Conservation (phyloP, 108 stramenopile genomes). For the Pseudonitzschia multiseries region DNA sequence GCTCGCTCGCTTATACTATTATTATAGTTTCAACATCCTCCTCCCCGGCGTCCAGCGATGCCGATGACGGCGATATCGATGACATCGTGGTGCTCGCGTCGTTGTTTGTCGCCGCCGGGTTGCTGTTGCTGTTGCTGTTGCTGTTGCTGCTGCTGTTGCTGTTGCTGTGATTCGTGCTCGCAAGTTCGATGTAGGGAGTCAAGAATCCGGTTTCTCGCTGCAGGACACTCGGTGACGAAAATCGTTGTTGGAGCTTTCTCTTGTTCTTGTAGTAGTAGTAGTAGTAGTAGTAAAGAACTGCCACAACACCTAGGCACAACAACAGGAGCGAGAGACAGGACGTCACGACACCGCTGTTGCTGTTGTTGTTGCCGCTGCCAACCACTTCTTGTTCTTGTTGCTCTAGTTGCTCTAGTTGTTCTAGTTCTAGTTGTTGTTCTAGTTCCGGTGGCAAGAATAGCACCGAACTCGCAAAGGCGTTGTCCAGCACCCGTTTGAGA, state of each 20-base stretch:
- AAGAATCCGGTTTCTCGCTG: neutral
- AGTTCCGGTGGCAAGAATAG: neutral
- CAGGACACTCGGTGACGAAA: neutral
- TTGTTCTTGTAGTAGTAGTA: neutral
- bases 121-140: neutral
- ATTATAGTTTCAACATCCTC: no score
- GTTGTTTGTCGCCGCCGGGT: no score
- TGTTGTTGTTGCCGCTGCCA: neutral
- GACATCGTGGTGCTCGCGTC: no score
- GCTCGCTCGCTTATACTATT: no score
- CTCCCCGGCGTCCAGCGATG: no score
- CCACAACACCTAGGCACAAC: neutral
- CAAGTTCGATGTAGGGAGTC: neutral
- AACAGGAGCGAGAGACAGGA: no score
- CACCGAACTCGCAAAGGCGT: conserved; percentile 3
- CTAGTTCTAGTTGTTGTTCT: neutral
- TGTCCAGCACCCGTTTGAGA: neutral
- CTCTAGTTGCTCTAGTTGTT: neutral
- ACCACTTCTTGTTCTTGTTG: neutral
- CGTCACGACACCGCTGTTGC: neutral
- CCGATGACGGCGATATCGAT: no score
- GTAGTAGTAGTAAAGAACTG: no score
- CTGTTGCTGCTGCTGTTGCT: neutral
- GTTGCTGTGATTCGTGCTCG: neutral
- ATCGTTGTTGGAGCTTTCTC: neutral